A percentile compares a stretch with the other conserved stretches of the same genome.
phyloP scores from a whole-genome alignment of 306 rosid genomes.

The Nissolia schottii region DNA sequence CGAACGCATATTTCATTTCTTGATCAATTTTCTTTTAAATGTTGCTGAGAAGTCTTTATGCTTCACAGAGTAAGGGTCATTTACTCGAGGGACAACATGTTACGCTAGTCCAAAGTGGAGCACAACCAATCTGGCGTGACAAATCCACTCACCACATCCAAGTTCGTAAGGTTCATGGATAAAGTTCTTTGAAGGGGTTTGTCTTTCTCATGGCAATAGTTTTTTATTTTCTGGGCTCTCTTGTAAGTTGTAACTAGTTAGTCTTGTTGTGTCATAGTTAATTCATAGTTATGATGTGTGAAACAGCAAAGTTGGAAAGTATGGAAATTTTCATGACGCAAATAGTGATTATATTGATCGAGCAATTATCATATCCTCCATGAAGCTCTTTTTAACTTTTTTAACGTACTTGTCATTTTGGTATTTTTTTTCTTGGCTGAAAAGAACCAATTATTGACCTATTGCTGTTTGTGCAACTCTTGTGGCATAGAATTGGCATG shows the following conservation, averaged over 20 bases:
- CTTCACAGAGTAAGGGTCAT: slow-evolving; percentile 64
- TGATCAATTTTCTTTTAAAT: slow-evolving; percentile 10
- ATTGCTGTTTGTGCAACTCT: background rate
- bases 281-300: slow-evolving; percentile 12
- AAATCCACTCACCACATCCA: slow-evolving; percentile 91
- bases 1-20: background rate
- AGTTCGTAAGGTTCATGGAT: slow-evolving; percentile 74
- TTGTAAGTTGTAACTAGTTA: background rate
- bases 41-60: slow-evolving; percentile 10
- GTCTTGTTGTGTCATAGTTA: background rate
- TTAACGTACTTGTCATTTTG: background rate
- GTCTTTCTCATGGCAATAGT: background rate
- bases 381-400: background rate
- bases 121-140: slow-evolving; percentile 89
- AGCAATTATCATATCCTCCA: slow-evolving; percentile 2
- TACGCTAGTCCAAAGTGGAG: slow-evolving; percentile 95
- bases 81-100: slow-evolving; percentile 64
- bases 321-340: background rate
- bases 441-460: background rate
- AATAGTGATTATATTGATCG: slow-evolving; percentile 3
- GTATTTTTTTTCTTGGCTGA: slow-evolving; percentile 10
- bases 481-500: background rate
- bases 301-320: background rate
- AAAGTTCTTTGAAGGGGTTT: slow-evolving; percentile 27
- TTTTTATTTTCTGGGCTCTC: background rate